Evolutionary conservation across 768 basidiomycete species (phyloP).

Genomic region (Amanita subjunquillea): DNA sequence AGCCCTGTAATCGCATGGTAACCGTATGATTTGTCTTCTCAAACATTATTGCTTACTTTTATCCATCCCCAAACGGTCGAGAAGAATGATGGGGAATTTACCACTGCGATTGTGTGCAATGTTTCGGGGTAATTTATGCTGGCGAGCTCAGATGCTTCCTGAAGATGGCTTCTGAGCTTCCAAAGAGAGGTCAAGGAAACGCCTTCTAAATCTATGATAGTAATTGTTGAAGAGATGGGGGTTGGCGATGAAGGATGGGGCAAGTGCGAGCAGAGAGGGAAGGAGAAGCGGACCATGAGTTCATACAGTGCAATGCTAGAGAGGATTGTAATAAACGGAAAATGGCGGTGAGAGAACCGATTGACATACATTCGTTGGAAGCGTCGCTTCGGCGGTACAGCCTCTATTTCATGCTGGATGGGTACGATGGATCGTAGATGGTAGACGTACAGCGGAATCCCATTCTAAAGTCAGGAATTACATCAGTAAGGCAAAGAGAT

Average conservation of each 20-base stretch:
- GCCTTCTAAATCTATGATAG: constrained; percentile 65
- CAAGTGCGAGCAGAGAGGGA: constrained; percentile 53
- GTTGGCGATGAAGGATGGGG: constrained; percentile 40
- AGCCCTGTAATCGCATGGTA: constrained; percentile 29
- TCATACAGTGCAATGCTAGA: constrained; percentile 57
- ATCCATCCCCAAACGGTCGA: constrained; percentile 80
- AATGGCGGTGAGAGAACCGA: neutral
- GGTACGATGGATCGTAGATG: constrained; percentile 51
- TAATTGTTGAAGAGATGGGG: constrained; percentile 49
- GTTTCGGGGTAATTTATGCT: constrained; percentile 82
- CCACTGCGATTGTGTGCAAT: constrained; percentile 51
- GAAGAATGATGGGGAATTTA: constrained; percentile 80
- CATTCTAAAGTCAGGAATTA: constrained; percentile 29
- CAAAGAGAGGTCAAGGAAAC: constrained; percentile 59
- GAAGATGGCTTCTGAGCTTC: constrained; percentile 59
- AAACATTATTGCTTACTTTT: constrained; percentile 33
- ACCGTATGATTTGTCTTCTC: neutral
- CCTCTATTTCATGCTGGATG: constrained; percentile 50
- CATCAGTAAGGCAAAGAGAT: neutral
- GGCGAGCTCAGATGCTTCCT: constrained; percentile 64
- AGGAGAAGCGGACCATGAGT: constrained; percentile 50
- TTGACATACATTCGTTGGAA: constrained; percentile 62
- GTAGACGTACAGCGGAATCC: constrained; percentile 71
- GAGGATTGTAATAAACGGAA: neutral
- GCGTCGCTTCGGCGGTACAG: constrained; percentile 40